Conservation (phyloP, 495 filamentous ascomycete species). For the Penicillium diatomitis region DNA sequence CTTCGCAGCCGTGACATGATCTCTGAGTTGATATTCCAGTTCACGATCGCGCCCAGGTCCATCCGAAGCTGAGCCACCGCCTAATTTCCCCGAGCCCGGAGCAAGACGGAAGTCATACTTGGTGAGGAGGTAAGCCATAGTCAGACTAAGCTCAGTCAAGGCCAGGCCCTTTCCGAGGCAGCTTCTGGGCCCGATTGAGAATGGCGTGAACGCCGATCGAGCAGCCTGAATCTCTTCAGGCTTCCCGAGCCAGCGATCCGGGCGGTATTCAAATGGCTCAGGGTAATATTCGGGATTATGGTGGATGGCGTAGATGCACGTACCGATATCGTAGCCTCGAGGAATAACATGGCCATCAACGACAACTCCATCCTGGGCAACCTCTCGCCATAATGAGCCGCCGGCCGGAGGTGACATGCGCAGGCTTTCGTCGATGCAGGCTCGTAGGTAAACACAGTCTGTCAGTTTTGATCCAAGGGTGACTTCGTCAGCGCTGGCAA, state of each 20-base stretch:
- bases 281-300: constrained; percentile 33
- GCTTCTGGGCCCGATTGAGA: constrained; percentile 28
- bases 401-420: constrained; percentile 44
- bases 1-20: constrained; percentile 6
- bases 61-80: neutral
- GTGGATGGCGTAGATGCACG: constrained; percentile 36
- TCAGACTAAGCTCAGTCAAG: neutral
- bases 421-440: constrained; percentile 49
- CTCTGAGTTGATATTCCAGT: constrained; percentile 2
- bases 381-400: constrained; percentile 34
- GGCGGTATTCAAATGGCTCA: constrained; percentile 28
- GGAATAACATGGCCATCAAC: constrained; percentile 35
- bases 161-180: constrained; percentile 37
- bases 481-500: constrained; percentile 15
- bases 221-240: constrained; percentile 1
- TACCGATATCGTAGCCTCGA: constrained; percentile 29
- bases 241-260: constrained; percentile 16
- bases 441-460: constrained; percentile 39
- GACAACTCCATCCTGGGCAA: constrained; percentile 25
- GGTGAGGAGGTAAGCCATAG: neutral
- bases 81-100: neutral
- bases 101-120: neutral
- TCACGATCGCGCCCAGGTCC: neutral
- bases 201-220: constrained; percentile 27
- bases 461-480: constrained; percentile 31